Evolutionary conservation across 2,329 filamentous ascomycete genomes (phyloP), one percentile per base, ranked within the genome.

Genomic region (Alternaria panax): DNA sequence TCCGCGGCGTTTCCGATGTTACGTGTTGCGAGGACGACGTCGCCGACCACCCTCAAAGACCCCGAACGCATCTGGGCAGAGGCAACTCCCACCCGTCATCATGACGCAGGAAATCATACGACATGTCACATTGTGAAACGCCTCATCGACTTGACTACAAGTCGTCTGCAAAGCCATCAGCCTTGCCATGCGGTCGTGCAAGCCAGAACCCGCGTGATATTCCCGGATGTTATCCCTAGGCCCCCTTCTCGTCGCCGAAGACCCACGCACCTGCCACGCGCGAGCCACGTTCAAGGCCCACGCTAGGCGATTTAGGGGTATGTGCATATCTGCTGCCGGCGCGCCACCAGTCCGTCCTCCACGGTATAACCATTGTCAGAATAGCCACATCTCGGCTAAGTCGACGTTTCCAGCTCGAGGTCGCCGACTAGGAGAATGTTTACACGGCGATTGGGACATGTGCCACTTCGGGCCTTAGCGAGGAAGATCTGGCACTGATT

Each of bases 361-460:
- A 51, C 45, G 18, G 51, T 28, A 51, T 51, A 27, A 42, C 18
- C 30, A 32, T 58, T 4, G 22, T 50, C 51, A 43, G 48, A 36
- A 38, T 45, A 43, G 48, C 47, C 28, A 43, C 45, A 36, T 32
- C 16, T 54, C 59, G 67, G 64, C 46, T 63, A 56, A 64, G 57
- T 48, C 57, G 58, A 45, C 47, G 30, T 62, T 54, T 46, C 30
- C 20, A 48, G 24, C 25, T 50, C 62, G 34, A 61, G 54, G 63
- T 71, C 69, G 69, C 54, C 69, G 69, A 71, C 62, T 59, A 53
- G 43, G 34, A 38, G 46, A 46, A 38, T 55, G 22, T 32, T 34
- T 45, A 50, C 51, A 20, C 16, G 58, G 36, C 55, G 52, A 69
- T 66, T 66, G 66, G 67, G 27, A 38, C 36, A 27, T 24, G 24